Evolutionary conservation across 2,329 filamentous ascomycete genomes (phyloP), one percentile per base, ranked within the genome.

Genomic region (Colletotrichum karsti): DNA sequence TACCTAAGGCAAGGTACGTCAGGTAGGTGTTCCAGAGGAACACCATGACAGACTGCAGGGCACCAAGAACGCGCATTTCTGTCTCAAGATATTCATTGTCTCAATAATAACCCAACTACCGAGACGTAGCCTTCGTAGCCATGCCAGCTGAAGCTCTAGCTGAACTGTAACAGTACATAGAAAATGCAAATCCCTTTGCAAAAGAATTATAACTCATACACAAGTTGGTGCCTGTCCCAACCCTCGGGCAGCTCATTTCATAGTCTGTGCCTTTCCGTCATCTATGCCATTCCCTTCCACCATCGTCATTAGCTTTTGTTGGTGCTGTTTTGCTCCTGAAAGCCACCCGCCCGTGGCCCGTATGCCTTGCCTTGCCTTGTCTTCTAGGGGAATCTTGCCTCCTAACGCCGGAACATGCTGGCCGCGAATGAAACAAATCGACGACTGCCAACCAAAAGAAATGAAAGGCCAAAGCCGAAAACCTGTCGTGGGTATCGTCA

Each of bases 391-490:
- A 56, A 28, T 58, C 63, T 20, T 58, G 44, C 62, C 58, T 50
- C 68, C 65, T 35, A 70, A 70, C 68, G 68, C 68, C 68, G 50
- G 48, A 70, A 66, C 55, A 70, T 69, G 65, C 55, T 70, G 56
- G 50, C 22, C 65, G 35, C 33, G 46, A 67, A 56, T 35, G 30
- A 69, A 42, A 61, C 53, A 60, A 64, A 60, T 37, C 37, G 42
- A 55, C 61, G 30, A 39, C 37, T 41, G 61, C 57, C 56, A 56
- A 58, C 42, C 51, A 33, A 54, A 65, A 67, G 62, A 66, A 60
- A 66, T 55, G 28, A 61, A 61, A 63, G 57, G 51, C 46, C 39
- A 35, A 48, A 50, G 56, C 41, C 41, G 53, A 42, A 69, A 69
- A 65, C 55, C 44, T 62, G 50, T 70, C 69, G 57, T 70, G 65